phyloP scores from a whole-genome alignment of 2,329 filamentous ascomycete species.

The Aureobasidium subglaciale region DNA sequence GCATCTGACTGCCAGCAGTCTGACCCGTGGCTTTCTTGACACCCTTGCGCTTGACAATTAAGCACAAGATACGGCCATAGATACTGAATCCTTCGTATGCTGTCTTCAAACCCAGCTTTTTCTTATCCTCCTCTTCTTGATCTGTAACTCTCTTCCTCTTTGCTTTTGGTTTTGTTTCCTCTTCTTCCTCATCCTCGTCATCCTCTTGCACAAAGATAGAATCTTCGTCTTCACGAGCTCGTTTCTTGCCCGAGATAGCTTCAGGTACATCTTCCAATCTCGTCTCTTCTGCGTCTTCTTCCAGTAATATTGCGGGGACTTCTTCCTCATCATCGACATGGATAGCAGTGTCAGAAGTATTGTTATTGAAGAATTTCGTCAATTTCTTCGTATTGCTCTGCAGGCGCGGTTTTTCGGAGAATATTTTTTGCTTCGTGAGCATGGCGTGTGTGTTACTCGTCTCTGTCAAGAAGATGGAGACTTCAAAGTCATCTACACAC shows the following conservation, averaged over 20 bases:
- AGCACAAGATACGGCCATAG: slow-evolving; percentile 83
- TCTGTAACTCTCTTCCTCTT: slow-evolving; percentile 21
- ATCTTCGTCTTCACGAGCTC: slow-evolving; percentile 23
- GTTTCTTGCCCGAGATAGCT: slow-evolving; percentile 18
- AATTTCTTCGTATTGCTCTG: slow-evolving; percentile 41
- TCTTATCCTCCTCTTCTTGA: slow-evolving; percentile 63
- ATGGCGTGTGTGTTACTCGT: slow-evolving; percentile 78
- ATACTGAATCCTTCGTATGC: slow-evolving; percentile 94
- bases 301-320: slow-evolving; percentile 39
- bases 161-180: slow-evolving; percentile 26
- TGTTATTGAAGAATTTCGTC: slow-evolving; percentile 38
- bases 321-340: slow-evolving; percentile 36
- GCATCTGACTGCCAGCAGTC: slow-evolving; percentile 29
- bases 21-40: slow-evolving; percentile 31
- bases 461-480: slow-evolving; percentile 88
- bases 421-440: slow-evolving; percentile 76
- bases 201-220: slow-evolving; percentile 32
- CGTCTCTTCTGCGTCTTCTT: slow-evolving; percentile 40
- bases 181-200: slow-evolving; percentile 31
- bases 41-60: slow-evolving; percentile 72
- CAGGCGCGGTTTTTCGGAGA: slow-evolving; percentile 36
- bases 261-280: slow-evolving; percentile 53
- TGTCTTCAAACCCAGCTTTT: slow-evolving; percentile 80
- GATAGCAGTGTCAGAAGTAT: slow-evolving; percentile 36
- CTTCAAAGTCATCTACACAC: slow-evolving; percentile 98